phyloP scores from a whole-genome alignment of 1,139 yeast genomes.

The Blastobotrys persicus region DNA sequence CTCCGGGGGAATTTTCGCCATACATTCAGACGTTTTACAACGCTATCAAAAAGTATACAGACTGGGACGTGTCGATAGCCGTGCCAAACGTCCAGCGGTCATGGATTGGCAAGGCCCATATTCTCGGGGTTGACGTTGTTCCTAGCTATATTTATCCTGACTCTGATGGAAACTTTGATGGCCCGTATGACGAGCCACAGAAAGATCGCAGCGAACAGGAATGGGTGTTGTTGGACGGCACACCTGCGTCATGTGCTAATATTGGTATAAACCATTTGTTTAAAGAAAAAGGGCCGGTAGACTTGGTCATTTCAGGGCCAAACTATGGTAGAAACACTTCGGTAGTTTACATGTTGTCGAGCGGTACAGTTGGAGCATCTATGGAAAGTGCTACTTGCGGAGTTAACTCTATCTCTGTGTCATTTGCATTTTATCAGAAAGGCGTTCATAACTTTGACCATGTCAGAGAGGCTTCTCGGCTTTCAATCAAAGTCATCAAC shows the following conservation, averaged over 20 bases:
- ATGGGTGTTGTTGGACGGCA: constrained; percentile 85
- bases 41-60: constrained; percentile 59
- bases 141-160: constrained; percentile 54
- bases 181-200: constrained; percentile 55
- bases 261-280: constrained; percentile 78
- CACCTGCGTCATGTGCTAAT: constrained; percentile 95
- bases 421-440: constrained; percentile 68
- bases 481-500: constrained; percentile 61
- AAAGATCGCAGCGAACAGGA: constrained; percentile 53
- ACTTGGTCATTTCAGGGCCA: constrained; percentile 89
- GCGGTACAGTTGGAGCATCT: constrained; percentile 98
- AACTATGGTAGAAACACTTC: constrained; percentile 92
- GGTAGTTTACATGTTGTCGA: constrained; percentile 82
- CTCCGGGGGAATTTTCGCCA: constrained; percentile 82
- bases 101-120: constrained; percentile 97
- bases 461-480: constrained; percentile 63
- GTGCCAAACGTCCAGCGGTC: constrained; percentile 69
- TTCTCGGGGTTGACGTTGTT: constrained; percentile 75
- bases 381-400: constrained; percentile 90
- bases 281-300: constrained; percentile 58
- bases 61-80: constrained; percentile 83
- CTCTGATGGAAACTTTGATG: constrained; percentile 51
- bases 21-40: constrained; percentile 79
- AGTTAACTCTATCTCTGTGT: constrained; percentile 70
- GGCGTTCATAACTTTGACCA: constrained; percentile 50